Evolutionary conservation across 2,329 filamentous ascomycete genomes (phyloP).

Genomic region (Fusarium ramigenum): DNA sequence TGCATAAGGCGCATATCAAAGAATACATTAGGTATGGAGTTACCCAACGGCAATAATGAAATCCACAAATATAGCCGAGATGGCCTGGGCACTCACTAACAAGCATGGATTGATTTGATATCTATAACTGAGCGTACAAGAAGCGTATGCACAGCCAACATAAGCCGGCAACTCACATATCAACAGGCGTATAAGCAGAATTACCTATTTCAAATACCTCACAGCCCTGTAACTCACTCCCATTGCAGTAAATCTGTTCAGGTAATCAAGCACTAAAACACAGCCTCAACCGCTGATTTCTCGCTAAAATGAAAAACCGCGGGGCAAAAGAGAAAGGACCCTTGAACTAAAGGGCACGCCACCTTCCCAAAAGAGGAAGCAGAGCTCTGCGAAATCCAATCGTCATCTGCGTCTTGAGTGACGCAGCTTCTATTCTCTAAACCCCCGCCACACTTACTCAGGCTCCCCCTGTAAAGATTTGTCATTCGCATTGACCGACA

Average conservation of each 20-base stretch:
- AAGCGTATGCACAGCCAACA: background rate
- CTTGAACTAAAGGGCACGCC: slow-evolving; percentile 3
- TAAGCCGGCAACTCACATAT: background rate
- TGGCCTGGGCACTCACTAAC: background rate
- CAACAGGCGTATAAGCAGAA: background rate
- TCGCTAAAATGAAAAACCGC: slow-evolving; percentile 1
- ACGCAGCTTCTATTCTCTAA: slow-evolving; percentile 17
- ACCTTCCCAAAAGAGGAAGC: slow-evolving; percentile 33
- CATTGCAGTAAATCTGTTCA: background rate
- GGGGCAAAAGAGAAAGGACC: slow-evolving; percentile 15
- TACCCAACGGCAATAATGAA: background rate
- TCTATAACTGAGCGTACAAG: background rate
- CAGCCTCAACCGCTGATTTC: background rate
- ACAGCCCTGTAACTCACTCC: background rate
- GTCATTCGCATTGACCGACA: slow-evolving; percentile 29
- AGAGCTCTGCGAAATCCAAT: slow-evolving; percentile 32
- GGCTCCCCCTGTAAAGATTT: slow-evolving; percentile 25
- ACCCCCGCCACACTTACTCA: slow-evolving; percentile 1
- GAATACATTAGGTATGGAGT: too few species aligned
- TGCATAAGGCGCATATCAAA: background rate
- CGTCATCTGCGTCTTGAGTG: slow-evolving; percentile 38
- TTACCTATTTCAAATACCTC: background rate
- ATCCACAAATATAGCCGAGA: background rate
- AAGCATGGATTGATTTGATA: background rate
- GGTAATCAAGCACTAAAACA: background rate